phyloP scores from a whole-genome alignment of 208 protist species.

The Phytomonas serpens region DNA sequence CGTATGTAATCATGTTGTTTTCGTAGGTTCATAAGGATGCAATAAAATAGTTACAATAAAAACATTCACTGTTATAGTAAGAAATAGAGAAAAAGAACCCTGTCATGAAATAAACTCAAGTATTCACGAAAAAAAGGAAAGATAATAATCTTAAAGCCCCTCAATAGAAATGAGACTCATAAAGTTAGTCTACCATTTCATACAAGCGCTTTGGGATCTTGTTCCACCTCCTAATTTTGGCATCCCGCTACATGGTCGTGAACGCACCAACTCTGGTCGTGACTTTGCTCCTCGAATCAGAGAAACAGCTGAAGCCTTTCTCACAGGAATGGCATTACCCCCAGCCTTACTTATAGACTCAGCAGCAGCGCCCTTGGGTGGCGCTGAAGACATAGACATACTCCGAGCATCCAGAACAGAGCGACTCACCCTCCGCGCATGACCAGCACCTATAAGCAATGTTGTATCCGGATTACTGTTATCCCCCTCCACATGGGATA shows the following conservation, averaged over 20 bases:
- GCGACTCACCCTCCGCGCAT: not conserved
- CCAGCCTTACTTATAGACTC: not conserved
- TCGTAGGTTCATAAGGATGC: not conserved
- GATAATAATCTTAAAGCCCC: constrained; percentile 6
- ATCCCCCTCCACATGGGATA: not conserved
- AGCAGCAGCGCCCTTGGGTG: not conserved
- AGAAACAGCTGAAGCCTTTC: not conserved
- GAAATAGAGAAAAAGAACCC: not conserved
- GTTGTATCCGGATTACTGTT: not conserved
- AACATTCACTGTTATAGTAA: not conserved
- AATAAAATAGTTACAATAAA: not conserved
- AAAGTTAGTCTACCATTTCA: not conserved
- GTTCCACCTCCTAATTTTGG: not conserved
- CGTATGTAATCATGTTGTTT: not conserved
- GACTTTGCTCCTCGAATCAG: not conserved
- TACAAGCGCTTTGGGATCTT: not conserved
- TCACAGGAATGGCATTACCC: not conserved
- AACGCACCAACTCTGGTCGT: not conserved
- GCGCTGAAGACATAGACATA: not conserved
- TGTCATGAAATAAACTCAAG: not conserved
- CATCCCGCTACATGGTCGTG: not conserved
- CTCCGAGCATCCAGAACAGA: not conserved
- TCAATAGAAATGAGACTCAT: not conserved
- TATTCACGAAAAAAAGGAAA: constrained; percentile 1
- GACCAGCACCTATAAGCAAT: not conserved